phyloP scores from a whole-genome alignment of 352 stramenopile species.

The Phytopythium delawarense region DNA sequence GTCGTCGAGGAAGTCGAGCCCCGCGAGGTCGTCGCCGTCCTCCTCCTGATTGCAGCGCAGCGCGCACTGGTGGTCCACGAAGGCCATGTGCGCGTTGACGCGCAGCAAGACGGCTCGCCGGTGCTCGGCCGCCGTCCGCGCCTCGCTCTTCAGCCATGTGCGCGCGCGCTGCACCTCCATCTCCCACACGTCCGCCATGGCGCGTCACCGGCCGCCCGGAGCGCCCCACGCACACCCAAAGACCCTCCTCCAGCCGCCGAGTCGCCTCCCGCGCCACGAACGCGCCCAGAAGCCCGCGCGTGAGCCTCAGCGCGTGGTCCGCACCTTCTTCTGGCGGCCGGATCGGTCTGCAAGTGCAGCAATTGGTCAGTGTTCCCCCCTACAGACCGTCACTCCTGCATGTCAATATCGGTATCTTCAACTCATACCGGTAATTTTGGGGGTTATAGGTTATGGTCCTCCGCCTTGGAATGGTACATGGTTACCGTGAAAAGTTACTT shows the following conservation, averaged over 20 bases:
- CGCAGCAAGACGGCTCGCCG: constrained; percentile 18
- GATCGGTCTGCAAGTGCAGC: neutral
- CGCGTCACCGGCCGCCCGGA: neutral
- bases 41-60: constrained; percentile 23
- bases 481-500: too few species aligned
- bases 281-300: too few species aligned
- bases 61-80: constrained; percentile 31
- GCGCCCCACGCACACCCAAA: neutral
- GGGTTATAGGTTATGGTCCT: too few species aligned
- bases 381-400: neutral
- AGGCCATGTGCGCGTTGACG: constrained; percentile 36
- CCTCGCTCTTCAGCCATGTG: constrained; percentile 23
- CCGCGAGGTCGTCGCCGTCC: constrained; percentile 20
- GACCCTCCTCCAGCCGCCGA: neutral
- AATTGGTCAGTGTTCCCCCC: neutral
- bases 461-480: too few species aligned
- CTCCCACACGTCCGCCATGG: constrained; percentile 25
- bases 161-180: constrained; percentile 37
- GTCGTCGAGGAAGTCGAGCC: constrained; percentile 52
- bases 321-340: neutral
- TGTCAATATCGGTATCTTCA: neutral
- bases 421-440: too few species aligned
- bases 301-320: too few species aligned
- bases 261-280: neutral
- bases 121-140: constrained; percentile 14